Conservation (phyloP, 1,284 basidiomycete species). For the Apiotrichum montevideense region DNA sequence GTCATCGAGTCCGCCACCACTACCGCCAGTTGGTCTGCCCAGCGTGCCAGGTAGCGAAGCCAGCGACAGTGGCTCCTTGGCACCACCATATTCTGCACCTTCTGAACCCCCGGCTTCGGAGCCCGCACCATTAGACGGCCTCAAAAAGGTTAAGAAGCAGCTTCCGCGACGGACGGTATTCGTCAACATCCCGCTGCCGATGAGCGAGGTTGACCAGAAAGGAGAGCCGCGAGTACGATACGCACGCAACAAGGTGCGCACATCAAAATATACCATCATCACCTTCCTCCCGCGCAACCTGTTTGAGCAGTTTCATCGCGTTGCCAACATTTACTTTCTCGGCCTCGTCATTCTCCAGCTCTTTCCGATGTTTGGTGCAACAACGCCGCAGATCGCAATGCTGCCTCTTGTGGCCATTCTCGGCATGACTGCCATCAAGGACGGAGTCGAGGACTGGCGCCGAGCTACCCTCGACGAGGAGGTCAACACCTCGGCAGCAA, state of each 20-base stretch:
- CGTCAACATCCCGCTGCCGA: slow-evolving; percentile 55
- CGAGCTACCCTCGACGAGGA: slow-evolving; percentile 79
- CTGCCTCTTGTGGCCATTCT: slow-evolving; percentile 85
- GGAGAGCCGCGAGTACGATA: slow-evolving; percentile 76
- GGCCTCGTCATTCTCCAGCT: slow-evolving; percentile 78
- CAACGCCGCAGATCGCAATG: slow-evolving; percentile 74
- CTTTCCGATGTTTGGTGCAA: slow-evolving; percentile 84
- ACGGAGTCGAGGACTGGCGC: slow-evolving; percentile 89
- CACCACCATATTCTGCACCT: not conserved
- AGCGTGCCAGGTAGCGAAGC: not conserved
- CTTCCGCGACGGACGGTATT: slow-evolving; percentile 65
- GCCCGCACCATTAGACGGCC: not conserved
- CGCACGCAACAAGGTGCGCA: slow-evolving; percentile 88
- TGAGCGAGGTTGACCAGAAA: slow-evolving; percentile 31
- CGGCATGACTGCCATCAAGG: slow-evolving; percentile 84
- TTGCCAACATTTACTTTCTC: slow-evolving; percentile 91
- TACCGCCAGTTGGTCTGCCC: not conserved
- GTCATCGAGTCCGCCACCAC: not conserved
- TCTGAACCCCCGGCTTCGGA: not conserved
- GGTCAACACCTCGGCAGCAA: slow-evolving; percentile 43
- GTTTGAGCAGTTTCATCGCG: slow-evolving; percentile 80
- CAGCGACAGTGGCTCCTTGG: not conserved
- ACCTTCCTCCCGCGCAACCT: slow-evolving; percentile 93
- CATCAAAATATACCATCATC: slow-evolving; percentile 85
- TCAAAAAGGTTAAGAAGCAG: slow-evolving; percentile 17